Evolutionary conservation across 345 rosid species (phyloP), one percentile per base, ranked within the genome.

Genomic region (Turritis glabra): DNA sequence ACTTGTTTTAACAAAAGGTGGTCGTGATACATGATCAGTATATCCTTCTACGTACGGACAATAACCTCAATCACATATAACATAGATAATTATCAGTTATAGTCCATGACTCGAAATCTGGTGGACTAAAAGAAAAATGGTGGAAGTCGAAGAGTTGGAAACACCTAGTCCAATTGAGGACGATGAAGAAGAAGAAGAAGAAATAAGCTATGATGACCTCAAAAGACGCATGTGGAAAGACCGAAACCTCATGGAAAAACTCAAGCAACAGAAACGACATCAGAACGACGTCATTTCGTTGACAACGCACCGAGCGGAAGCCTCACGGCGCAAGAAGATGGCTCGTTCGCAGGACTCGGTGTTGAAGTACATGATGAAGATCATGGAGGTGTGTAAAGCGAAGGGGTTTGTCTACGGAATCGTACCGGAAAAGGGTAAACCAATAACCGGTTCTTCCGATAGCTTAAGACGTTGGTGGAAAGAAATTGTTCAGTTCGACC

Each of bases 381-480:
- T 85, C 77, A 89, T 88, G 93, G 93, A 88, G 10, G 84, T 86
- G 5, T 88, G 96, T 73, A 84, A 83, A 12, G 88, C 72, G 0
- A 77, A 76, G 67, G 92, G 95, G 0, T 89, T 91, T 29, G 88
- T 91, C 10, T 86, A 84, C 50, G 91, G 95, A 15, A 89, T 91
- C 32, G 80, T 91, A 14, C 87, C 93, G 1, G 87, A 91, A 44
- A 83, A 79, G 23, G 93, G 95, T 0, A 91, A 87, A 75, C 83
- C 89, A 0, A 77, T 86, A 3, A 86, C 84, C 0, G 93, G 96
- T 27, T 88, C 95, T 1, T 91, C 93, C 0, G 86, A 87, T 46
- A 83, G 89, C 12, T 69, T 87, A 8, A 85, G 89, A 3, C 30
- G 86, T 35, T 91, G 97, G 92, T 89, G 91, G 92, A 86, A 89